Percentiles rank a stretch among this genome's conserved stretches.
These are phyloP conservation scores for Apophysomyces ossiformis DNA, from an alignment of 371 early-diverging fungal genomes.

Conservation along the genomic window DNA sequence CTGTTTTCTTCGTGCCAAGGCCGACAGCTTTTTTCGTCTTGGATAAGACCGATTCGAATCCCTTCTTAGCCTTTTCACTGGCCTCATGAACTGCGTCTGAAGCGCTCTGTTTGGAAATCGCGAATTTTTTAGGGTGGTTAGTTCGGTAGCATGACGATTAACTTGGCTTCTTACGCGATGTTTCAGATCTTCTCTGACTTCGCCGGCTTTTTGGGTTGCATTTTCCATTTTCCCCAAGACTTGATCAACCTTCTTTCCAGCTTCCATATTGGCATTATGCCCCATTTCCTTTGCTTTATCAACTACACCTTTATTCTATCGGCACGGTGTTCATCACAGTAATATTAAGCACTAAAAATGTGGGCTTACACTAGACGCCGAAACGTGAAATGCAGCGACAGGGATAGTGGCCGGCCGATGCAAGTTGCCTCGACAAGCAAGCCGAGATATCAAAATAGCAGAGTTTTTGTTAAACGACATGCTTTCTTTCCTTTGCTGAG, in stretches of 20 bases:
- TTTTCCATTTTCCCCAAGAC: constrained; percentile 17
- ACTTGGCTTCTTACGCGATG: constrained; percentile 11
- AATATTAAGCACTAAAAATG: not conserved
- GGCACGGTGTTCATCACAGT: not conserved
- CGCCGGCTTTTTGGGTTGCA: constrained; percentile 12
- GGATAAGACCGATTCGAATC: constrained; percentile 1
- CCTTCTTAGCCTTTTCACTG: constrained; percentile 18
- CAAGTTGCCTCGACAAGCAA: not conserved
- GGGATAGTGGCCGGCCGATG: not conserved
- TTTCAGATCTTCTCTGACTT: constrained; percentile 14
- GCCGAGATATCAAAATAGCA: not conserved
- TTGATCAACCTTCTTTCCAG: constrained; percentile 16
- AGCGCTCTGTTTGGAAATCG: constrained; percentile 3
- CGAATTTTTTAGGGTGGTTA: constrained; percentile 5
- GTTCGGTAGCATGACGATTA: not conserved
- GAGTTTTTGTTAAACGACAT: not conserved
- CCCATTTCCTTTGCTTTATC: constrained; percentile 24
- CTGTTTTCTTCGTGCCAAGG: constrained; percentile 16
- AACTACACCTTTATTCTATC: constrained; percentile 2
- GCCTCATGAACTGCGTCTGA: not conserved
- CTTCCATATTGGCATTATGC: constrained; percentile 19
- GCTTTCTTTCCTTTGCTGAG: not conserved
- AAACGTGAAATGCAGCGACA: not conserved
- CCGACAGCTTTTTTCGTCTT: constrained; percentile 23
- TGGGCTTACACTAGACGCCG: not conserved